A percentile compares a stretch with the other conserved stretches of the same genome.
Conservation (phyloP, 1,284 basidiomycete genomes). For the Naganishia liquefaciens region DNA sequence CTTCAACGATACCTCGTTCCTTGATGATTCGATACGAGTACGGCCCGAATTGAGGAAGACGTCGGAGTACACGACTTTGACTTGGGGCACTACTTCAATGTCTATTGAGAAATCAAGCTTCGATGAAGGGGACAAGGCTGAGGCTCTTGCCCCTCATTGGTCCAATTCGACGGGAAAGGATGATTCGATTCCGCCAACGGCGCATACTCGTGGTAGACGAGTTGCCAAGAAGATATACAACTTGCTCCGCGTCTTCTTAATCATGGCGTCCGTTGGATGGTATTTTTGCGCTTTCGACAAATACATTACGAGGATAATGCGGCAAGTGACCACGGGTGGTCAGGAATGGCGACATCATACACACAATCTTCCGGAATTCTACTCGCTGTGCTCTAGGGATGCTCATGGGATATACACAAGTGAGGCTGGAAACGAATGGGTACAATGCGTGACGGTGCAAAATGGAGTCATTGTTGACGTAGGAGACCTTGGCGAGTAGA, state of each 20-base stretch:
- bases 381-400: constrained; percentile 16
- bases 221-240: constrained; percentile 1
- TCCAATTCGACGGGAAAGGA: too few species aligned
- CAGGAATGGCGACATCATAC: constrained; percentile 23
- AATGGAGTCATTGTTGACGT: constrained; percentile 27
- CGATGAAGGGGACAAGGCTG: too few species aligned
- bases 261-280: background rate
- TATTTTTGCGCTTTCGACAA: constrained; percentile 49
- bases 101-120: too few species aligned
- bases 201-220: too few species aligned
- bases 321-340: background rate
- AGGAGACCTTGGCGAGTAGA: constrained; percentile 25
- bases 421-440: constrained; percentile 5
- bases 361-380: constrained; percentile 15
- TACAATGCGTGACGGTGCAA: constrained; percentile 22
- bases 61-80: too few species aligned
- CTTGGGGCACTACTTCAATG: too few species aligned
- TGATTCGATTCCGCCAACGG: too few species aligned
- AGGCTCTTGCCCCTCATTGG: too few species aligned
- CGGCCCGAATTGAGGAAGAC: too few species aligned
- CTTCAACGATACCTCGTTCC: too few species aligned
- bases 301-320: background rate
- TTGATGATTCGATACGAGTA: too few species aligned
- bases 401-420: constrained; percentile 26
- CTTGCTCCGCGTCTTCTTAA: background rate